phyloP scores from a whole-genome alignment of 192 early-diverging fungal genomes.

The Entophlyctis helioformis region DNA sequence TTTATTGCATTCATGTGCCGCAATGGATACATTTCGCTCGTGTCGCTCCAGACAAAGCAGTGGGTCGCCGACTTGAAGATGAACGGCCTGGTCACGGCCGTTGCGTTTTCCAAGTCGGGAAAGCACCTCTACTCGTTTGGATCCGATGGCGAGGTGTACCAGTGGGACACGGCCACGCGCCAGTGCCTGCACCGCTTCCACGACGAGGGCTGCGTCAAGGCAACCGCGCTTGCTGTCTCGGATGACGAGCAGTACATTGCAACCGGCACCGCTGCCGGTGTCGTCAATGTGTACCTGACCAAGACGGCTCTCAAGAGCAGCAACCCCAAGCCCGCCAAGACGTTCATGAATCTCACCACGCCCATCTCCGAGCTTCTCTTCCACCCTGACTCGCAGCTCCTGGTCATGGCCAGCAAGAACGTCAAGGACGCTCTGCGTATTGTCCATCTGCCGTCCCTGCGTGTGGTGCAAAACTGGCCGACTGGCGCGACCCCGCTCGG shows the following conservation, averaged over 20 bases:
- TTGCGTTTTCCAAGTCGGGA: conserved; percentile 73
- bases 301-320: conserved; percentile 29
- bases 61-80: conserved; percentile 83
- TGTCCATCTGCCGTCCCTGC: conserved; percentile 66
- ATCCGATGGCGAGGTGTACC: conserved; percentile 74
- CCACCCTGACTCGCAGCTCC: conserved; percentile 74
- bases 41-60: conserved; percentile 68
- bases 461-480: conserved; percentile 95
- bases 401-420: conserved; percentile 60
- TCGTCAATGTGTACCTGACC: conserved; percentile 78
- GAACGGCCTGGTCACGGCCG: conserved; percentile 62
- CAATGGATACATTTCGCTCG: conserved; percentile 72
- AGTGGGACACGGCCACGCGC: conserved; percentile 71
- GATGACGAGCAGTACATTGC: conserved; percentile 64
- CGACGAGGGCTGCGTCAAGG: conserved; percentile 73
- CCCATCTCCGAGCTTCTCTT: conserved; percentile 59
- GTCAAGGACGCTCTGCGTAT: conserved; percentile 73
- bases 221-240: conserved; percentile 59
- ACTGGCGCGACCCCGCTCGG: conserved; percentile 66
- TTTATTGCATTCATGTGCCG: conserved; percentile 69
- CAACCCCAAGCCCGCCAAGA: conserved; percentile 56
- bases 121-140: conserved; percentile 66
- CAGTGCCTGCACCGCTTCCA: conserved; percentile 65
- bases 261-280: conserved; percentile 63
- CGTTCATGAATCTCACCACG: conserved; percentile 80